Evolutionary conservation across 2,329 filamentous ascomycete species (phyloP).

Genomic region (Ophiostoma sp.): DNA sequence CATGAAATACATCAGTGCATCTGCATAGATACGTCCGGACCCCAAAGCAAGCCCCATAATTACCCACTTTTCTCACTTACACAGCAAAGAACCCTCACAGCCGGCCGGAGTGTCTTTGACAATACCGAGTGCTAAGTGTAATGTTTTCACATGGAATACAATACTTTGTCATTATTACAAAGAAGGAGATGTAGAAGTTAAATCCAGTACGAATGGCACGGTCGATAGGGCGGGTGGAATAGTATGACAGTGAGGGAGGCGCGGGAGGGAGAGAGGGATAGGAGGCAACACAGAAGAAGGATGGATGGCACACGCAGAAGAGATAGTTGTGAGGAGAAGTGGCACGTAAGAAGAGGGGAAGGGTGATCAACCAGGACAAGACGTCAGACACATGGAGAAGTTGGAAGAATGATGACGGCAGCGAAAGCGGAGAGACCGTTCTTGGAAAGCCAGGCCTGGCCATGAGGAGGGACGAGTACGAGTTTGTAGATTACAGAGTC

Average conservation of each 20-base stretch:
- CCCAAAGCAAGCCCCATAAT: background rate
- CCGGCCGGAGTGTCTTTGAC: background rate
- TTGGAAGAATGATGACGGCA: background rate
- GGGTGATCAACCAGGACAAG: background rate
- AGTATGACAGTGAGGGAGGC: background rate
- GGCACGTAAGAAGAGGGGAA: background rate
- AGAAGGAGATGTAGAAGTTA: background rate
- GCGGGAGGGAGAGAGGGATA: background rate
- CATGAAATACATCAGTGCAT: background rate
- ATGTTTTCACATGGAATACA: no score
- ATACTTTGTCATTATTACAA: no score
- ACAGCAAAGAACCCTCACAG: background rate
- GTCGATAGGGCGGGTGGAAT: background rate
- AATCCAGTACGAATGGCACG: background rate
- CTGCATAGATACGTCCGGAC: background rate
- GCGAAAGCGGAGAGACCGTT: conserved; percentile 8
- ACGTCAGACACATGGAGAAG: background rate
- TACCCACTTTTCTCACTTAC: conserved; percentile 3
- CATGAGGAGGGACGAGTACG: background rate
- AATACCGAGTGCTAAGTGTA: background rate
- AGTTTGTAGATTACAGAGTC: background rate
- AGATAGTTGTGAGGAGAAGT: background rate
- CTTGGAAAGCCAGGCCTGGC: background rate
- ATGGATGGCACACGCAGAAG: background rate
- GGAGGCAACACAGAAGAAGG: background rate